Evolutionary conservation across 495 filamentous ascomycete genomes (phyloP), one percentile per base, ranked within the genome.

Genomic region (Annulohypoxylon nitens): DNA sequence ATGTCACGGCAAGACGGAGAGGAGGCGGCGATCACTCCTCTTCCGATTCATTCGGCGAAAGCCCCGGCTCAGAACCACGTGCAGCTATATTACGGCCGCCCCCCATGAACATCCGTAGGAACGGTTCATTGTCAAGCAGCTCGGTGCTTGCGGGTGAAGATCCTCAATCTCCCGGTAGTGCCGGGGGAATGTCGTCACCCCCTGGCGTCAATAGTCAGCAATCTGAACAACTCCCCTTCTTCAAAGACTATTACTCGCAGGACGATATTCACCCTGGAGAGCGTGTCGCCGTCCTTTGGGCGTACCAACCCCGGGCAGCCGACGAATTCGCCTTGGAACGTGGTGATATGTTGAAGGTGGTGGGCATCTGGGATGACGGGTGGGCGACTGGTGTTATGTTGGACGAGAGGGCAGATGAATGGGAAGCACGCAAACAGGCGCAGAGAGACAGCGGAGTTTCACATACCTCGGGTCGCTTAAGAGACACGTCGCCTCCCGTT

Each of bases 331-430:
- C 92, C 67, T 85, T 99, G 30, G 96, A 98, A 69, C 90, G 97
- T 60, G 97, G 97, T 51, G 97, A 99, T 81, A 98, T 99, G 96
- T 85, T 99, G 67, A 97, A 97, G 82, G 92, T 99, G 34, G 92
- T 99, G 58, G 97, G 97, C 43, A 98, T 99, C 70, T 99, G 97
- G 97, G 97, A 99, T 79, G 97, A 99, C 83, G 97, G 97, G 45
- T 99, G 97, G 97, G 97, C 97, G 34, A 99, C 97, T 9, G 97
- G 97, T 72, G 87, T 97, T 59, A 84, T 94, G 75, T 79, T 97
- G 33, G 83, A 90, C 54, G 93, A 97, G 71, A 87, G 90, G 62
- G 94, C 93, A 1, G 97, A 99, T 62, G 93, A 98, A 62, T 97
- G 92, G 86, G 93, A 96, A 71, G 87, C 87, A 23, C 89, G 90